These are phyloP conservation scores for Escovopsis sp. DNA, from an alignment of 2,329 filamentous ascomycete genomes.

Conservation along the genomic window DNA sequence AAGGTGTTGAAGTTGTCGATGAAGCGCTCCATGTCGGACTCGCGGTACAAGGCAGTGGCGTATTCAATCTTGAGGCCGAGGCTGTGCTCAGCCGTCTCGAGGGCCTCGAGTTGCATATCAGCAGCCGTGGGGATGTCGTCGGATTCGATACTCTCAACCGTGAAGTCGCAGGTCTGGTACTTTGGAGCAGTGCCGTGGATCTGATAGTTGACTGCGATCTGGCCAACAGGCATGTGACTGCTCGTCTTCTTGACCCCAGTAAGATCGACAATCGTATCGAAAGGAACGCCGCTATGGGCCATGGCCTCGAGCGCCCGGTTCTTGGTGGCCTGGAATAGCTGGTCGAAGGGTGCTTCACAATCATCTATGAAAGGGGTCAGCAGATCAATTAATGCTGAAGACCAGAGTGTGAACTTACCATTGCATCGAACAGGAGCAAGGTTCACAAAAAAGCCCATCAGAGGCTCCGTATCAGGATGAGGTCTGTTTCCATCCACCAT, in stretches of 20 bases:
- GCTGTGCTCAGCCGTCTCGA: slow-evolving; percentile 10
- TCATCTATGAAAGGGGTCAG: slow-evolving; percentile 4
- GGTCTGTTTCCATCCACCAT: slow-evolving; percentile 14
- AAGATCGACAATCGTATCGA: slow-evolving; percentile 12
- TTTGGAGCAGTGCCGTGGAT: slow-evolving; percentile 11
- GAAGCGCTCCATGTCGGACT: slow-evolving; percentile 13
- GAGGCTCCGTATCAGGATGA: slow-evolving; percentile 11
- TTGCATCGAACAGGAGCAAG: slow-evolving; percentile 11
- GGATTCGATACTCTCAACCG: slow-evolving; percentile 9
- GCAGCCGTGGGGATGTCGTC: slow-evolving; percentile 13
- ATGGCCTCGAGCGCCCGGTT: slow-evolving; percentile 10
- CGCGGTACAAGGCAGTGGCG: slow-evolving; percentile 10
- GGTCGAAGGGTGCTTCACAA: slow-evolving; percentile 11
- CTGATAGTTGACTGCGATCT: slow-evolving; percentile 14
- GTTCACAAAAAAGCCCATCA: slow-evolving; percentile 14
- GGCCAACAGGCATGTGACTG: slow-evolving; percentile 11
- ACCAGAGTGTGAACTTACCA: slow-evolving; percentile 1
- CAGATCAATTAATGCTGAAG: not conserved
- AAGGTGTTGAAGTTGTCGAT: slow-evolving; percentile 14
- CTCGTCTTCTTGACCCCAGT: slow-evolving; percentile 11
- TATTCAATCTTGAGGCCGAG: slow-evolving; percentile 13
- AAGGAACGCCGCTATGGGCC: slow-evolving; percentile 11
- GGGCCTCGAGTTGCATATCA: slow-evolving; percentile 12
- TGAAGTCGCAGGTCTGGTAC: slow-evolving; percentile 12
- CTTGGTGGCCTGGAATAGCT: slow-evolving; percentile 12